phyloP scores from a whole-genome alignment of 306 rosid genomes.

The Sesbania bispinosa region DNA sequence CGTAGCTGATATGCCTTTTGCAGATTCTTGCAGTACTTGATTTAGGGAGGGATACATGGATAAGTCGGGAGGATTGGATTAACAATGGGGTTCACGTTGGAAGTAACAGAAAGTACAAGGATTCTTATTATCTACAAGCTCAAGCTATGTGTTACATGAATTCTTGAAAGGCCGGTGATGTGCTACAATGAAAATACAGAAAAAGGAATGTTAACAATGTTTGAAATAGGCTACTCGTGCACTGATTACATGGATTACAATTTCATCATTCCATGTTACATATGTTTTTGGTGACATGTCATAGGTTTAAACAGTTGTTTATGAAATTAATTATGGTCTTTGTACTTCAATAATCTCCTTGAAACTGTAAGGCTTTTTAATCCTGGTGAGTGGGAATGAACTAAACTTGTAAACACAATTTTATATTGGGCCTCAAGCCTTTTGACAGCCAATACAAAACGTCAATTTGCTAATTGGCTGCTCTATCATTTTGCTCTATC shows the following conservation, averaged over 20 bases:
- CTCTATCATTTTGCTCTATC: too few relatives aligned
- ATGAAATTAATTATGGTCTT: background rate
- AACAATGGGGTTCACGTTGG: slow-evolving; percentile 62
- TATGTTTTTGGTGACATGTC: background rate
- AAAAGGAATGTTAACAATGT: background rate
- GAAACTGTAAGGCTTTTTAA: background rate
- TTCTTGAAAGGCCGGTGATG: slow-evolving; percentile 42
- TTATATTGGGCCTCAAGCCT: background rate
- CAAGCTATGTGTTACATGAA: slow-evolving; percentile 95
- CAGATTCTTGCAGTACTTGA: slow-evolving; percentile 93
- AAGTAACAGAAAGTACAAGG: slow-evolving; percentile 85
- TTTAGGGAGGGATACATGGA: slow-evolving; percentile 86
- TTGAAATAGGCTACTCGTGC: background rate
- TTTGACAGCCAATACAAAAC: background rate
- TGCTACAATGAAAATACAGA: background rate
- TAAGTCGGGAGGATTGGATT: slow-evolving; percentile 87
- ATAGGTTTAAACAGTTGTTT: background rate
- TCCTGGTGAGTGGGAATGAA: background rate
- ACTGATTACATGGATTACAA: background rate
- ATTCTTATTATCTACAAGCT: slow-evolving; percentile 82
- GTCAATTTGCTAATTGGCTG: background rate
- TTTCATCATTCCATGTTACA: background rate
- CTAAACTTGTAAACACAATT: background rate
- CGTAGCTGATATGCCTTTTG: background rate
- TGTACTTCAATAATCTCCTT: background rate